phyloP scores from a whole-genome alignment of 257 asterid species.

The Capsicum pubescens region DNA sequence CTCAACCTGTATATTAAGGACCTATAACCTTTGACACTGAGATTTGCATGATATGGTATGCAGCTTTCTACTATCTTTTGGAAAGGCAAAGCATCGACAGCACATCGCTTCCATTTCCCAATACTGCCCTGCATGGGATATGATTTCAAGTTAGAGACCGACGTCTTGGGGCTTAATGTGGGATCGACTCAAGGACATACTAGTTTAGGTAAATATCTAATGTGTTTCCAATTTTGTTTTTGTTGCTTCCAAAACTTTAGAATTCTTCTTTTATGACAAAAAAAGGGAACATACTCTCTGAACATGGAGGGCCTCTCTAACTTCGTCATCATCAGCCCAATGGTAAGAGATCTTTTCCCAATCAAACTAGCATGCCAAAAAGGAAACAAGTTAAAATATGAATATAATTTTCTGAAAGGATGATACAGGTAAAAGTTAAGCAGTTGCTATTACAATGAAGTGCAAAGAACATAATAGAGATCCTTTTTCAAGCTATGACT shows the following conservation, averaged over 20 bases:
- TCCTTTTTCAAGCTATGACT: not conserved
- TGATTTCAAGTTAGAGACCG: too few species aligned
- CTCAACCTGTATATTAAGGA: slow-evolving; percentile 46
- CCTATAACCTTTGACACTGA: slow-evolving; percentile 34
- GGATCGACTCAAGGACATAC: too few species aligned
- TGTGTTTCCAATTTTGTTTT: not conserved
- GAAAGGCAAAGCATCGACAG: too few species aligned
- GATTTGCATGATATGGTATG: too few species aligned
- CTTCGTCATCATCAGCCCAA: slow-evolving; percentile 28
- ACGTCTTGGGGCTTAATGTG: too few species aligned
- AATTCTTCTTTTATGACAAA: not conserved
- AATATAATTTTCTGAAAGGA: not conserved
- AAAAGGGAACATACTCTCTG: not conserved
- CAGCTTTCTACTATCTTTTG: too few species aligned
- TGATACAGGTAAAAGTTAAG: not conserved
- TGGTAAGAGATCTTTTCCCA: slow-evolving; percentile 18
- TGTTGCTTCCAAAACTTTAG: not conserved
- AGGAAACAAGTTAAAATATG: not conserved
- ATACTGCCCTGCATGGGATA: too few species aligned
- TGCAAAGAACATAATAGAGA: not conserved
- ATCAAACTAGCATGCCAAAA: slow-evolving; percentile 21
- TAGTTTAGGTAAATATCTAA: too few species aligned
- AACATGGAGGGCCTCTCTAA: slow-evolving; percentile 28
- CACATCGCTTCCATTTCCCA: too few species aligned
- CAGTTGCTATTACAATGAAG: not conserved